Evolutionary conservation across 2,329 filamentous ascomycete genomes (phyloP).

Genomic region (Zymoseptoria crescenta): DNA sequence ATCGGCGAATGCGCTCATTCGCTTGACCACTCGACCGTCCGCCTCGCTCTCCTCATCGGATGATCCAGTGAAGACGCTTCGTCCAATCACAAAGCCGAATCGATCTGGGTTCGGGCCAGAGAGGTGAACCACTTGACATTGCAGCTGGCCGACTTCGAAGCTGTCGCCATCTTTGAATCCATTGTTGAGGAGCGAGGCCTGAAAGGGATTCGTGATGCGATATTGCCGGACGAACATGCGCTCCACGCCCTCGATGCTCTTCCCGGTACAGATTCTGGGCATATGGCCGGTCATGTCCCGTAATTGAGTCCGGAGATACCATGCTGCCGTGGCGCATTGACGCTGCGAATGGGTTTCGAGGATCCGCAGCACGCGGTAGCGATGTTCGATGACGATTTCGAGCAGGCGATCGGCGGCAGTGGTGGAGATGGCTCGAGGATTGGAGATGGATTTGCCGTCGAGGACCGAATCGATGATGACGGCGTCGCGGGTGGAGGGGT

Average conservation of each 20-base stretch:
- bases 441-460: constrained; percentile 43
- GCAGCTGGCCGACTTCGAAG: constrained; percentile 45
- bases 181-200: constrained; percentile 43
- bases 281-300: constrained; percentile 27
- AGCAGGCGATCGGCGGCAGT: constrained; percentile 47
- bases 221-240: constrained; percentile 44
- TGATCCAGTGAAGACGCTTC: constrained; percentile 31
- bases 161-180: constrained; percentile 46
- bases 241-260: constrained; percentile 47
- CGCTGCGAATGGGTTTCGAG: constrained; percentile 58
- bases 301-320: constrained; percentile 48
- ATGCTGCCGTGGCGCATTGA: constrained; percentile 52
- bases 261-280: constrained; percentile 49
- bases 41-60: not conserved
- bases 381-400: constrained; percentile 34
- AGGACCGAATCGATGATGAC: constrained; percentile 57
- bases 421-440: constrained; percentile 41
- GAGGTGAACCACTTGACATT: constrained; percentile 44
- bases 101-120: constrained; percentile 51
- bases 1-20: not conserved
- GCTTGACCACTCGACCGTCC: not conserved
- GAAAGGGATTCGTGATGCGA: constrained; percentile 38
- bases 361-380: constrained; percentile 45
- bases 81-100: constrained; percentile 50
- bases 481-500: constrained; percentile 42